Percentiles rank a stretch among this genome's conserved stretches.
phyloP scores from a whole-genome alignment of 2,329 filamentous ascomycete genomes.

The Diaporthe vexans region DNA sequence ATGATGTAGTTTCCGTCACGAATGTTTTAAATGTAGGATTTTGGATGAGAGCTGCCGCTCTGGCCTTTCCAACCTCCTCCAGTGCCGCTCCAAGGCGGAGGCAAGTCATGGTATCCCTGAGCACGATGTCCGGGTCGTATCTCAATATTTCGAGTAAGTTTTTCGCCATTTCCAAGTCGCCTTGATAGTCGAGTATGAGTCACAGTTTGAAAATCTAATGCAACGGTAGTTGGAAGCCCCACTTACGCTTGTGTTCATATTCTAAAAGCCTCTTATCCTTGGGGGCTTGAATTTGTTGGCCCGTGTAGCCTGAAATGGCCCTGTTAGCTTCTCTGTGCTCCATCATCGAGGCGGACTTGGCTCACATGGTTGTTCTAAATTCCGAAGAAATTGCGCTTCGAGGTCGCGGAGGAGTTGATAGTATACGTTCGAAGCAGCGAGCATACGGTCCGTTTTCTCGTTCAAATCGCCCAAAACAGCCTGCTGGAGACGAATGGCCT shows the following conservation, averaged over 20 bases:
- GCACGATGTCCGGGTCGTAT: not conserved
- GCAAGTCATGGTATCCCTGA: not conserved
- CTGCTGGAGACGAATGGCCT: not conserved
- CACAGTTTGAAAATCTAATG: accelerated
- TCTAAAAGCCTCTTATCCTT: not conserved
- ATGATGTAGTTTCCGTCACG: not conserved
- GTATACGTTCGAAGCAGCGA: not conserved
- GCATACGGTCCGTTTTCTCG: not conserved
- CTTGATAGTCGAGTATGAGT: not conserved
- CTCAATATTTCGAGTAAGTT: not conserved
- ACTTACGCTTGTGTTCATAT: not conserved
- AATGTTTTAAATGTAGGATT: not conserved
- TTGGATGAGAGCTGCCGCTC: not conserved
- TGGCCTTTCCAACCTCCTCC: not conserved
- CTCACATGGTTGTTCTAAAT: not conserved
- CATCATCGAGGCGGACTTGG: not conserved
- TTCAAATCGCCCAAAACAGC: not conserved
- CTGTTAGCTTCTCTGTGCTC: not conserved
- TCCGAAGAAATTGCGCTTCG: not conserved
- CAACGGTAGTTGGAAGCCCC: not conserved
- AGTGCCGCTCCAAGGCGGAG: not conserved
- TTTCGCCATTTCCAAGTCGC: not conserved
- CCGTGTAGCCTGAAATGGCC: not conserved
- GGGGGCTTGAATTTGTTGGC: not conserved
- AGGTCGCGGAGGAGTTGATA: not conserved